phyloP scores from a whole-genome alignment of 306 rosid genomes.

The Pterocarpus santalinus region DNA sequence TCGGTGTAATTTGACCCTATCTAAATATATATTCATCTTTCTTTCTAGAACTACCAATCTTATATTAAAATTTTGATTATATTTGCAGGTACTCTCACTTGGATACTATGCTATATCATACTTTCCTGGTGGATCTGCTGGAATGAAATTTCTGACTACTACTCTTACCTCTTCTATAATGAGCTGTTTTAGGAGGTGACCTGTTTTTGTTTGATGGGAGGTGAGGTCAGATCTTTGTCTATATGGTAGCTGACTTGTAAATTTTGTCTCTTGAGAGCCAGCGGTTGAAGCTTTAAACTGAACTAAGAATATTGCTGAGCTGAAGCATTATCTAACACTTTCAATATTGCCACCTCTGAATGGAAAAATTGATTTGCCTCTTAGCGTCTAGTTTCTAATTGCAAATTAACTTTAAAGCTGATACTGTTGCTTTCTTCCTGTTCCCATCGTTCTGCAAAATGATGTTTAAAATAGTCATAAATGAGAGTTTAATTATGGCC shows the following conservation, averaged over 20 bases:
- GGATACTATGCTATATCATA: slow-evolving; percentile 93
- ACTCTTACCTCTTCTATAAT: slow-evolving; percentile 77
- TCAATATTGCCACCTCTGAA: slow-evolving; percentile 15
- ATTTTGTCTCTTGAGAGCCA: slow-evolving; percentile 53
- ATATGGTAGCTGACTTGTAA: slow-evolving; percentile 56
- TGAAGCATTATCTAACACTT: slow-evolving; percentile 39
- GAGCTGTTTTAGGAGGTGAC: slow-evolving; percentile 97
- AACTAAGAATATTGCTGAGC: slow-evolving; percentile 44
- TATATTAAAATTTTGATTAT: slow-evolving; percentile 39
- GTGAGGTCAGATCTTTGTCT: slow-evolving; percentile 40
- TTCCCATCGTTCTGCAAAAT: slow-evolving; percentile 5
- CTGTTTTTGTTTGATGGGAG: slow-evolving; percentile 37
- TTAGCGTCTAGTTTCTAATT: slow-evolving; percentile 35
- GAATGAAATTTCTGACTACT: slow-evolving; percentile 89
- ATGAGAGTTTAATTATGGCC: neutral
- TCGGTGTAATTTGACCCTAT: no score
- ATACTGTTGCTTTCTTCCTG: slow-evolving; percentile 15
- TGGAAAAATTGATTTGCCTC: slow-evolving; percentile 38
- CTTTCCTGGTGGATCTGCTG: slow-evolving; percentile 98
- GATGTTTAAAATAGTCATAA: slow-evolving; percentile 9
- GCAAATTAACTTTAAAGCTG: slow-evolving; percentile 26
- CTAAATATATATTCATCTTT: neutral
- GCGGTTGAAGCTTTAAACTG: slow-evolving; percentile 53
- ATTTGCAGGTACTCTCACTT: slow-evolving; percentile 87
- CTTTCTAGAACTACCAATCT: slow-evolving; percentile 7